Evolutionary conservation across 257 asterid species (phyloP).

Genomic region (Perilla frutescens): DNA sequence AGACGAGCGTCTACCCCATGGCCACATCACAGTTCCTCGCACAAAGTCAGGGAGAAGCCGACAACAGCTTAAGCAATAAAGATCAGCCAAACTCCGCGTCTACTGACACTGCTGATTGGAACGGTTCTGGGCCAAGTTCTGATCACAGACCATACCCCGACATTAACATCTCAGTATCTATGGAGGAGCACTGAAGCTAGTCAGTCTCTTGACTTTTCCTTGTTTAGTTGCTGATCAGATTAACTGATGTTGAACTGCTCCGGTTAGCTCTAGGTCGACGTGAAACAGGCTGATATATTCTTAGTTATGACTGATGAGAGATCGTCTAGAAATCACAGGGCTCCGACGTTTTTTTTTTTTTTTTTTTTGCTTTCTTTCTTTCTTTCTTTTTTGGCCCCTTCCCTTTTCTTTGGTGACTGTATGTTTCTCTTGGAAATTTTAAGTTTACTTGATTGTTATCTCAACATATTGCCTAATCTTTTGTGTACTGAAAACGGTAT

Average conservation of each 20-base stretch:
- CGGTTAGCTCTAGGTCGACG: constrained; percentile 38
- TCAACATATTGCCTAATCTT: too few relatives aligned
- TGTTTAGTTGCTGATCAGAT: constrained; percentile 29
- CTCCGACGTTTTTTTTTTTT: constrained; percentile 13
- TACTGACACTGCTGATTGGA: constrained; percentile 63
- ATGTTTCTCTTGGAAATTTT: background rate
- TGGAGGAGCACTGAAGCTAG: constrained; percentile 56
- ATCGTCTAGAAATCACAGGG: constrained; percentile 17
- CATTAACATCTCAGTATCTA: constrained; percentile 61
- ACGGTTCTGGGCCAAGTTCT: constrained; percentile 52
- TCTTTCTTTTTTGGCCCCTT: background rate
- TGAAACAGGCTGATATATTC: constrained; percentile 41
- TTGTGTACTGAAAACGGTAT: too few relatives aligned
- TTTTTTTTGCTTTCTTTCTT: constrained; percentile 14
- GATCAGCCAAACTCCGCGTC: constrained; percentile 59
- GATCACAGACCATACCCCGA: constrained; percentile 76
- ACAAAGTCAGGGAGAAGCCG: constrained; percentile 57
- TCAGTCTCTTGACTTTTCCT: background rate
- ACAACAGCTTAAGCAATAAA: constrained; percentile 51
- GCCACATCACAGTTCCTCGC: constrained; percentile 49
- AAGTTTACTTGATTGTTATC: background rate
- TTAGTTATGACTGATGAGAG: constrained; percentile 26
- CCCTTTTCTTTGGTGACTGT: background rate
- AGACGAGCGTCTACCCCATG: constrained; percentile 36
- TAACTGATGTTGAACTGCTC: constrained; percentile 20